Evolutionary conservation across 1,139 yeast genomes (phyloP).

Genomic region (Diutina ranongensis): DNA sequence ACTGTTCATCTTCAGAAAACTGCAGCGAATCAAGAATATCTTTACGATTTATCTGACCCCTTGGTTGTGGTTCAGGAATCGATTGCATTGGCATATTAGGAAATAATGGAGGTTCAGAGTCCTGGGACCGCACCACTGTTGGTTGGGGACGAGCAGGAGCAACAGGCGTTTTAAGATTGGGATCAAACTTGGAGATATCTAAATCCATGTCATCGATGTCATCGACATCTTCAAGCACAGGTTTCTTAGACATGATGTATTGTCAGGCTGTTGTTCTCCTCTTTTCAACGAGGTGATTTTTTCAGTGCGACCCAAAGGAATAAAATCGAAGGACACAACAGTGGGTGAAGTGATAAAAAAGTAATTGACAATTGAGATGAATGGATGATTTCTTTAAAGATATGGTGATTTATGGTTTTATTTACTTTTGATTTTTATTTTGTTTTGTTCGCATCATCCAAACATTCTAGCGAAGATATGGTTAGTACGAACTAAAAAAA

Average conservation of each 20-base stretch:
- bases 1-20: slow-evolving; percentile 39
- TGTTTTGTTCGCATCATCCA: no score
- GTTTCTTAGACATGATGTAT: slow-evolving; percentile 37
- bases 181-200: slow-evolving; percentile 88
- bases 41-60: slow-evolving; percentile 8
- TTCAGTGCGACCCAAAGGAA: neutral
- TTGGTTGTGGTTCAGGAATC: slow-evolving; percentile 6
- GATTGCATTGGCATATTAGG: slow-evolving; percentile 14
- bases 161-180: slow-evolving; percentile 52
- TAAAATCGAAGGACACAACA: neutral
- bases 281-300: neutral
- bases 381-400: neutral
- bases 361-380: neutral
- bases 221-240: slow-evolving; percentile 71
- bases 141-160: slow-evolving; percentile 52
- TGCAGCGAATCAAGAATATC: slow-evolving; percentile 27
- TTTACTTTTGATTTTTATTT: no score
- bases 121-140: slow-evolving; percentile 53
- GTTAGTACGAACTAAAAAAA: neutral
- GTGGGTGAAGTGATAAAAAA: neutral
- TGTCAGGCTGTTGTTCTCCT: neutral
- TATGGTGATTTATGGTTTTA: no score
- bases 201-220: slow-evolving; percentile 87
- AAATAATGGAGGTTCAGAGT: slow-evolving; percentile 20
- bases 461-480: no score